These are phyloP conservation scores for Phytophthora pisi DNA, from an alignment of 352 stramenopile genomes.

Conservation along the genomic window DNA sequence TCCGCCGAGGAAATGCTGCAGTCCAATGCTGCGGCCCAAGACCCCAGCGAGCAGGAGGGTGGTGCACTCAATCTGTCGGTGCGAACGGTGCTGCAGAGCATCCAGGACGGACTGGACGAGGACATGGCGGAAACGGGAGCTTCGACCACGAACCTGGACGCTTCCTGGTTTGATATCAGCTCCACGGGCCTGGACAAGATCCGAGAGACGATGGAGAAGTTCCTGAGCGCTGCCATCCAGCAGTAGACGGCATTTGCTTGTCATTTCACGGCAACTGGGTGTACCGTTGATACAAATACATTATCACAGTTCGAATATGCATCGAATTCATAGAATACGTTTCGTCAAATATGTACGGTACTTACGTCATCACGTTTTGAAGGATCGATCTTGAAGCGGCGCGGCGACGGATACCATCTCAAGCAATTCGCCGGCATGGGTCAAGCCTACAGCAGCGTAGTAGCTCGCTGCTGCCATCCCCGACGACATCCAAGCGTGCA, in stretches of 20 bases:
- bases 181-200: slow-evolving; percentile 34
- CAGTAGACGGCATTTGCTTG: slow-evolving; percentile 1
- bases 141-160: slow-evolving; percentile 25
- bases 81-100: slow-evolving; percentile 27
- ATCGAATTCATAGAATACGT: neutral
- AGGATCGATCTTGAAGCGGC: slow-evolving; percentile 23
- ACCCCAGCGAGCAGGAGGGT: slow-evolving; percentile 4
- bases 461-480: slow-evolving; percentile 23
- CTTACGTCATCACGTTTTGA: neutral
- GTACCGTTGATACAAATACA: neutral
- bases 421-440: slow-evolving; percentile 21
- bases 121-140: slow-evolving; percentile 14
- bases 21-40: slow-evolving; percentile 3
- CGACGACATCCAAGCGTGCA: slow-evolving; percentile 21
- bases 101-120: slow-evolving; percentile 32
- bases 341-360: neutral
- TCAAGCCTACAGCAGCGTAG: slow-evolving; percentile 23
- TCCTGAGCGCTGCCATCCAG: slow-evolving; percentile 26
- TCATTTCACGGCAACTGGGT: too few species aligned
- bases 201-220: slow-evolving; percentile 23
- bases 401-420: slow-evolving; percentile 2
- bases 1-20: slow-evolving; percentile 29
- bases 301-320: neutral
- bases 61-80: slow-evolving; percentile 19
- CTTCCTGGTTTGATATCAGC: slow-evolving; percentile 43